Evolutionary conservation across 768 basidiomycete species (phyloP), one percentile per base, ranked within the genome.

Genomic region (Psilocybe sp.): DNA sequence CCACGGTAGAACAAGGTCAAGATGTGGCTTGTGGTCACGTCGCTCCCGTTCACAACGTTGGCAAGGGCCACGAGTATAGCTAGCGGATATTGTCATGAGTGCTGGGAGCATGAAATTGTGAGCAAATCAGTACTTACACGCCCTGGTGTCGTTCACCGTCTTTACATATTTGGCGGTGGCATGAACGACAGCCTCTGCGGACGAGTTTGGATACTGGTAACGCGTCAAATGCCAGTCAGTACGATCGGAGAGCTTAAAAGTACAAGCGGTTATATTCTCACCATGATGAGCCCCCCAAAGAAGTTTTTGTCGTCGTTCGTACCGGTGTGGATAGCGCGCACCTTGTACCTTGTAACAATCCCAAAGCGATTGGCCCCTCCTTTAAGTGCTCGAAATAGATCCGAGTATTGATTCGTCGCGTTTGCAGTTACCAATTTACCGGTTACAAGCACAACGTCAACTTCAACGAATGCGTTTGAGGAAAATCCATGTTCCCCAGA

Each of bases 291-390:
- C 1, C 74, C 75, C 6, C 75, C 75, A 54, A 64, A 73, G 59
- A 63, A 73, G 32, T 59, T 60, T 47, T 70, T 70, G 33, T 72
- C 66, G 7, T 63, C 64, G 19, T 60, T 61, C 8, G 67, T 69
- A 3, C 72, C 75, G 5, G 69, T 71, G 48, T 70, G 71, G 8
- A 71, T 61, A 13, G 72, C 68, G 31, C 65, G 51, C 9, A 77
- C 62, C 40, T 71, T 71, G 46, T 73, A 75, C 16, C 74, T 59
- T 12, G 74, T 75, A 14, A 74, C 72, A 39, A 77, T 75, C 2
- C 74, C 74, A 53, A 75, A 74, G 10, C 74, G 65, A 59, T 71
- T 75, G 3, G 63, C 74, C n/a, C 74, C 73, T 4, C 74, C 74
- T 53, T 75, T 75, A 44, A 77, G 60, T 3, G 74, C 73, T 35